Evolutionary conservation across 2,329 filamentous ascomycete species (phyloP).

Genomic region (Albifimbria verrucaria): DNA sequence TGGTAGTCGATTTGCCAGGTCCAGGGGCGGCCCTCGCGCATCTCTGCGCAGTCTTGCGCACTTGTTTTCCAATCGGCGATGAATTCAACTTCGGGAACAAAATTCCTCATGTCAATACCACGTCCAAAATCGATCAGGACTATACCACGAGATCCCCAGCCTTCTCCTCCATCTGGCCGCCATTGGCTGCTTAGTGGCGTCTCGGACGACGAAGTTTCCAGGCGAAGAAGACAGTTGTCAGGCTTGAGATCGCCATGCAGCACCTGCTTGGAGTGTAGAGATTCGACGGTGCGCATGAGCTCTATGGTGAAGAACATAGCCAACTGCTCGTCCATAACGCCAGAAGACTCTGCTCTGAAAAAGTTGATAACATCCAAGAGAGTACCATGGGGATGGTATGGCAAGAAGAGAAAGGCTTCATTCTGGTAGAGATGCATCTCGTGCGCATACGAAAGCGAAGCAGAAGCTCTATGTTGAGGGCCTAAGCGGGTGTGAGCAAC

Average conservation of each 20-base stretch:
- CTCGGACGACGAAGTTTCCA: conserved; percentile 51
- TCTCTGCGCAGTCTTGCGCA: conserved; percentile 88
- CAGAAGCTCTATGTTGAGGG: conserved; percentile 64
- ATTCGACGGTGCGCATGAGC: conserved; percentile 84
- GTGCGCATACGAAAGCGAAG: conserved; percentile 78
- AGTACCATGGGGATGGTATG: conserved; percentile 85
- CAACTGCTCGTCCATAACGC: conserved; percentile 82
- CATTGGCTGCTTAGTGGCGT: conserved; percentile 60
- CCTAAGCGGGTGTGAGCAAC: conserved; percentile 75
- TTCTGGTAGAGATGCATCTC: conserved; percentile 90
- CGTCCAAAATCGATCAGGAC: conserved; percentile 93
- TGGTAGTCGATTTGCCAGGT: conserved; percentile 98
- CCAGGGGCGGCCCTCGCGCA: conserved; percentile 91
- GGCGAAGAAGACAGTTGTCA: conserved; percentile 89
- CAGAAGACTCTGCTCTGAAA: conserved; percentile 67
- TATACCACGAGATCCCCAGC: conserved; percentile 79
- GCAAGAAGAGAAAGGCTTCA: conserved; percentile 85
- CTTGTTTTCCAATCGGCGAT: conserved; percentile 93
- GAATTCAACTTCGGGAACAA: conserved; percentile 71
- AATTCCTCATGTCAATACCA: conserved; percentile 88
- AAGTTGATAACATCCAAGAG: conserved; percentile 92
- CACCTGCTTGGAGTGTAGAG: conserved; percentile 73
- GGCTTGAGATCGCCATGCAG: conserved; percentile 93
- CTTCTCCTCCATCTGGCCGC: conserved; percentile 66
- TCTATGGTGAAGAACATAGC: conserved; percentile 97